A percentile compares a stretch with the other conserved stretches of the same genome.
These are phyloP conservation scores for Colletotrichum higginsianum DNA, from an alignment of 2,329 filamentous ascomycete species.

Conservation along the genomic window DNA sequence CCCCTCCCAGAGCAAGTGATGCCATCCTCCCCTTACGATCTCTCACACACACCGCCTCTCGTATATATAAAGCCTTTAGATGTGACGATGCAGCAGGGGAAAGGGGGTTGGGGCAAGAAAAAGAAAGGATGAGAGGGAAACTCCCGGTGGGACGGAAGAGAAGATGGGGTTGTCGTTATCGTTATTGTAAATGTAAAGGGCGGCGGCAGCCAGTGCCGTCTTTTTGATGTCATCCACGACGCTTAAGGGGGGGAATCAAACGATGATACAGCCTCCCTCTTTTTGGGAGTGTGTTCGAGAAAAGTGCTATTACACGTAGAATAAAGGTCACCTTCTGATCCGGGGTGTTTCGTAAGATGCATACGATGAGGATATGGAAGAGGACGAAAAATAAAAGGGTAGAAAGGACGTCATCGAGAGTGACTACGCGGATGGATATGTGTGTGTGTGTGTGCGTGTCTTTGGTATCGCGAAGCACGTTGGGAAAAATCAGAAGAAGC, in stretches of 20 bases:
- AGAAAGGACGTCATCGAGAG: background rate
- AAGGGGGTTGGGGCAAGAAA: background rate
- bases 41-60: background rate
- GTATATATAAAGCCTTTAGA: background rate
- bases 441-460: no score
- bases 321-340: background rate
- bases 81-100: background rate
- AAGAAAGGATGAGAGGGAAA: background rate
- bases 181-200: background rate
- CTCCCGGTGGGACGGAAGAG: background rate
- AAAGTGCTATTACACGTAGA: slow-evolving; percentile 1
- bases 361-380: no score
- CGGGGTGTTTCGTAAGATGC: no score
- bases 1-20: no score
- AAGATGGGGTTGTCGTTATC: slow-evolving; percentile 9
- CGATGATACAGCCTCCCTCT: background rate
- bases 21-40: no score
- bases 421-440: background rate
- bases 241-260: background rate
- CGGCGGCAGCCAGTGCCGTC: slow-evolving; percentile 33
- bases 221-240: background rate
- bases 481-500: slow-evolving; percentile 24
- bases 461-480: background rate
- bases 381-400: background rate
- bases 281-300: background rate